Evolutionary conservation across 164 flowering plant genomes (phyloP).

Genomic region (Vitis rotundifolia): DNA sequence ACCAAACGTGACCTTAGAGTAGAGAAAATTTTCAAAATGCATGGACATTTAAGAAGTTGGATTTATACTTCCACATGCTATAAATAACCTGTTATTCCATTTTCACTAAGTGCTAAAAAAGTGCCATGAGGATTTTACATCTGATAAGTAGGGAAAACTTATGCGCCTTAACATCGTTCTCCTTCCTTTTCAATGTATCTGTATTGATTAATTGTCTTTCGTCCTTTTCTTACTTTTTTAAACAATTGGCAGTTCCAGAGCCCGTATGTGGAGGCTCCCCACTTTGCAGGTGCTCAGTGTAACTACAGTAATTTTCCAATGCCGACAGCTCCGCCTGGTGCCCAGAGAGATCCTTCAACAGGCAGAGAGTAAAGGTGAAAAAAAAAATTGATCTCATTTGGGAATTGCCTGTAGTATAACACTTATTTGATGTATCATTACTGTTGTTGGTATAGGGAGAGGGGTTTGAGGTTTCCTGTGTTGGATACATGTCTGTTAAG

Average conservation of each 20-base stretch:
- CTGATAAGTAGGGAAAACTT: background rate
- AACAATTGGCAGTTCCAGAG: constrained; percentile 40
- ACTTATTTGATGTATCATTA: background rate
- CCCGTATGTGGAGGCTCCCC: constrained; percentile 89
- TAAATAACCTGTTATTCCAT: no score
- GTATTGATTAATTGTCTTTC: background rate
- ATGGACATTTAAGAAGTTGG: background rate
- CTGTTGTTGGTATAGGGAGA: constrained; percentile 1
- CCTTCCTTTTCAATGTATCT: background rate
- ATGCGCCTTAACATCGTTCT: background rate
- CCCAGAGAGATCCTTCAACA: constrained; percentile 47
- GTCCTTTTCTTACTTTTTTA: background rate
- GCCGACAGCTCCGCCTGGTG: constrained; percentile 98
- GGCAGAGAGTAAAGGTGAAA: constrained; percentile 16
- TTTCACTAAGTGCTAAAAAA: no score
- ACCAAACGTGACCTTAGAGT: no score
- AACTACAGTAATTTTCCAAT: constrained; percentile 54
- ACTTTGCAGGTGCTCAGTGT: constrained; percentile 36
- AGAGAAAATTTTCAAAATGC: background rate
- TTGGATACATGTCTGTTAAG: constrained; percentile 2
- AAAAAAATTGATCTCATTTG: background rate
- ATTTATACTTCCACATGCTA: background rate
- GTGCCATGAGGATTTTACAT: background rate
- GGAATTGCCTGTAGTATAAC: constrained; percentile 8
- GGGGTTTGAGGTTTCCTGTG: background rate